Evolutionary conservation across 108 stramenopile species (phyloP).

Genomic region (Pseudonitzschia delicatissima): DNA sequence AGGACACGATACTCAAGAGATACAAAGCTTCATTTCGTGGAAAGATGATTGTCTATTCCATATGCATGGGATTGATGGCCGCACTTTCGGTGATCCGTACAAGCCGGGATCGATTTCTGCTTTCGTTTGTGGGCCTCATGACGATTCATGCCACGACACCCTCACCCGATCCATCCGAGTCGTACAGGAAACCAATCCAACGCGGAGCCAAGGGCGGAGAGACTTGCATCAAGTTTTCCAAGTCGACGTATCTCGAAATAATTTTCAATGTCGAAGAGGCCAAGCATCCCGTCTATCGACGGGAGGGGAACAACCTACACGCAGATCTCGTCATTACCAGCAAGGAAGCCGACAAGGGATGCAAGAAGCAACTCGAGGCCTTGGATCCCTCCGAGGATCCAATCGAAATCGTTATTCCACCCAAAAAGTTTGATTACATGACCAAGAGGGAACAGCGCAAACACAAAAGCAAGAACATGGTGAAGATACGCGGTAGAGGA

Average conservation of each 20-base stretch:
- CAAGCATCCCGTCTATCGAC: conserved; percentile 43
- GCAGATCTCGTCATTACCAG: conserved; percentile 33
- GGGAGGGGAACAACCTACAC: conserved; percentile 62
- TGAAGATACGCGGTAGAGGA: conserved; percentile 50
- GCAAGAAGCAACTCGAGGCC: conserved; percentile 44
- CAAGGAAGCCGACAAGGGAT: conserved; percentile 45
- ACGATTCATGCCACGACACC: conserved; percentile 54
- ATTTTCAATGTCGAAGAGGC: conserved; percentile 66
- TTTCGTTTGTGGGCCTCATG: conserved; percentile 30
- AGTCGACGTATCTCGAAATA: conserved; percentile 36
- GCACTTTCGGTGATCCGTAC: conserved; percentile 44
- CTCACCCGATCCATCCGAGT: conserved; percentile 25
- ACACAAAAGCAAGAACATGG: conserved; percentile 19
- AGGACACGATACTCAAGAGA: conserved; percentile 45
- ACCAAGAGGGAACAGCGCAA: conserved; percentile 10
- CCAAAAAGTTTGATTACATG: conserved; percentile 9
- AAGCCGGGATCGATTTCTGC: conserved; percentile 38
- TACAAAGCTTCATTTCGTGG: conserved; percentile 17
- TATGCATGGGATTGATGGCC: conserved; percentile 39
- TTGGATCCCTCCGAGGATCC: conserved; percentile 33
- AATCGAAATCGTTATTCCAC: conserved; percentile 38
- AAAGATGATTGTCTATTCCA: neutral
- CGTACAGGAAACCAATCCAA: conserved; percentile 31
- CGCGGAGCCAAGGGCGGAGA: conserved; percentile 56
- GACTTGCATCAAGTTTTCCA: conserved; percentile 47